phyloP scores from a whole-genome alignment of 2,329 filamentous ascomycete genomes.

The Eurotiales sp. region DNA sequence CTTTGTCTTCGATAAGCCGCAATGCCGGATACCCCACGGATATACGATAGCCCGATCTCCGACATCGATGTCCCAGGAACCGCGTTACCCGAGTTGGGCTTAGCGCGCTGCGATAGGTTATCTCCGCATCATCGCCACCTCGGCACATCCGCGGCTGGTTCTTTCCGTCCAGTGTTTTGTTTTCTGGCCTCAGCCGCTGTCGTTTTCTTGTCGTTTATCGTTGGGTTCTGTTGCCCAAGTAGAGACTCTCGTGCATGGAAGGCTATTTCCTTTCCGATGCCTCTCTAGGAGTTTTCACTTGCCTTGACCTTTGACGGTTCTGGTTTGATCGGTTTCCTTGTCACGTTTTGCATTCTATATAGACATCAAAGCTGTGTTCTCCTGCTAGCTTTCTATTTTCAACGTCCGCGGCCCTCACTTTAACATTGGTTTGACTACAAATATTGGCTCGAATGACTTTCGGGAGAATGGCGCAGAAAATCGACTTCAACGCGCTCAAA shows the following conservation, averaged over 20 bases:
- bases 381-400: background rate
- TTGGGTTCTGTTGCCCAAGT: background rate
- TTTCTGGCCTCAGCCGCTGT: background rate
- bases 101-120: background rate
- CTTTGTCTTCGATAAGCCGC: no score
- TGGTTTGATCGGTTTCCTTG: background rate
- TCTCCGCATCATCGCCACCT: background rate
- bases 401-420: background rate
- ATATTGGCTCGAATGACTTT: background rate
- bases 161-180: background rate
- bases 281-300: background rate
- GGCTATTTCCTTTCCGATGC: background rate
- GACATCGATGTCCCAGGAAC: no score
- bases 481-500: conserved; percentile 65
- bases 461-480: conserved; percentile 63
- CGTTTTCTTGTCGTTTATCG: background rate
- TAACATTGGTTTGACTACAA: background rate
- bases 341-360: background rate
- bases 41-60: no score
- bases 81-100: no score
- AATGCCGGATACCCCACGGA: no score
- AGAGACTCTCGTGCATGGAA: background rate
- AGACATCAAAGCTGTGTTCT: background rate
- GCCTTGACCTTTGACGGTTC: background rate
- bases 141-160: background rate